Conservation (phyloP, 75 land plant species). For the Cunninghamia lanceolata region DNA sequence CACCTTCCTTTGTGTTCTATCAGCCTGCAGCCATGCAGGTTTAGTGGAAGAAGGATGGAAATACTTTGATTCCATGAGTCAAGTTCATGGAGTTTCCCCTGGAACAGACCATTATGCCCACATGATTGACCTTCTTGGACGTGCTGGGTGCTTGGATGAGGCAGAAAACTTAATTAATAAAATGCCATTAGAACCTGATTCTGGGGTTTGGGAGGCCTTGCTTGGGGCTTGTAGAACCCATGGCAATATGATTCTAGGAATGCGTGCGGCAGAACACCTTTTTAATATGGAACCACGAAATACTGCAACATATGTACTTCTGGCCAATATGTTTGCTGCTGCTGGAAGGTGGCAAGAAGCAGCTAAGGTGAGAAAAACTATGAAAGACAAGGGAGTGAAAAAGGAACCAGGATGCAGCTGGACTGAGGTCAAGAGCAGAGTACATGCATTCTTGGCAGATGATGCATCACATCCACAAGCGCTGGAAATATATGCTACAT, state of each 20-base stretch:
- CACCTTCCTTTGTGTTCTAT: constrained; percentile 33
- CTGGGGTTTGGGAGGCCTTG: constrained; percentile 40
- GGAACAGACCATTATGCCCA: constrained; percentile 32
- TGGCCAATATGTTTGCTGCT: constrained; percentile 10
- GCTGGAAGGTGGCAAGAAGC: constrained; percentile 15
- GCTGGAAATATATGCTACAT: constrained; percentile 17
- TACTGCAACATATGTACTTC: constrained; percentile 9
- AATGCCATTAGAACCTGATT: constrained; percentile 47
- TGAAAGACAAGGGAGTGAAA: constrained; percentile 8
- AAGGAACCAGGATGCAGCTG: constrained; percentile 15
- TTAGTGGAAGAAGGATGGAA: constrained; percentile 26
- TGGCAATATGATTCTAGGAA: constrained; percentile 21
- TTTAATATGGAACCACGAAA: constrained; percentile 24
- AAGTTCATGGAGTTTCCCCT: constrained; percentile 19
- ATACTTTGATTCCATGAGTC: constrained; percentile 31
- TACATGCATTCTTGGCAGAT: constrained; percentile 19
- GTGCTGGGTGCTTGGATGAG: constrained; percentile 43
- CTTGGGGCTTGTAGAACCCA: constrained; percentile 43
- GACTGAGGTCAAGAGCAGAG: constrained; percentile 8
- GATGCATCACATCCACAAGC: constrained; percentile 19
- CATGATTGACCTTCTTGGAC: constrained; percentile 48
- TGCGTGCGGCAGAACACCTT: constrained; percentile 22
- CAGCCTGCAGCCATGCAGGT: constrained; percentile 56
- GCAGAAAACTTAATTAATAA: constrained; percentile 39
- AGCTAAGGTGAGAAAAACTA: not conserved